Evolutionary conservation across 345 rosid species (phyloP), one percentile per base, ranked within the genome.

Genomic region (Sisymbrium altissimum): DNA sequence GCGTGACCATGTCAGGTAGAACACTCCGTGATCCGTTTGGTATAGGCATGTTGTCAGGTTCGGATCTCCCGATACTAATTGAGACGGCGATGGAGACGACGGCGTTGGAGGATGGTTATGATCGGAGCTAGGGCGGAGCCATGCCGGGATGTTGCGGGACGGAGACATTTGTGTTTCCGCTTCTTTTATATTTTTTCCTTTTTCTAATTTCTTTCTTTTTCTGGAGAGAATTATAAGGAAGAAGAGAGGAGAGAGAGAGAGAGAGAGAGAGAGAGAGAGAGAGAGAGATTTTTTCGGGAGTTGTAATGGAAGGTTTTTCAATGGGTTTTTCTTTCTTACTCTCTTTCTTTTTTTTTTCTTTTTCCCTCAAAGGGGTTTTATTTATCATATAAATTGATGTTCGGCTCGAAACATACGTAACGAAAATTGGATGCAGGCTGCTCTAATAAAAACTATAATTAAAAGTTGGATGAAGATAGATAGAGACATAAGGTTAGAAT

Each of bases 1-100:
- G 2, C 86, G 70, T 8, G 97, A 88, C 99, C 98, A 95, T 15
- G 98, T 90, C 9, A 95, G 84, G 46, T 93, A 87, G 72, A 92
- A 95, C 4, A 88, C 74, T 7, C 99, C 99, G 12, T 87, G 85
- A 39, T 77, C 83, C 33, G 98, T 92, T 57, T 86, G 83, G 88
- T 92, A 95, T 2, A 92, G 81, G 45, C 88, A 87, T 6, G 94
- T 89, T 10, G 88, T 84, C 3, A 88, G 86, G 56, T 86, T 88
- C n/a, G 82, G 83, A 19, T 49, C 78, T 41, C 63, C 89, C 83
- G 89, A 89, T 77, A 70, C 84, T 85, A 49, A 73, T 11, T 19
- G 89, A 79, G 53, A 81, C 66, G 41, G 86, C 54, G 72, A 88
- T 62, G 64, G 86, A 13, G 59, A 23, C 3, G 73, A 13, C 11